Conservation (phyloP, 305 asterid species). For the Fraxinus albicans region DNA sequence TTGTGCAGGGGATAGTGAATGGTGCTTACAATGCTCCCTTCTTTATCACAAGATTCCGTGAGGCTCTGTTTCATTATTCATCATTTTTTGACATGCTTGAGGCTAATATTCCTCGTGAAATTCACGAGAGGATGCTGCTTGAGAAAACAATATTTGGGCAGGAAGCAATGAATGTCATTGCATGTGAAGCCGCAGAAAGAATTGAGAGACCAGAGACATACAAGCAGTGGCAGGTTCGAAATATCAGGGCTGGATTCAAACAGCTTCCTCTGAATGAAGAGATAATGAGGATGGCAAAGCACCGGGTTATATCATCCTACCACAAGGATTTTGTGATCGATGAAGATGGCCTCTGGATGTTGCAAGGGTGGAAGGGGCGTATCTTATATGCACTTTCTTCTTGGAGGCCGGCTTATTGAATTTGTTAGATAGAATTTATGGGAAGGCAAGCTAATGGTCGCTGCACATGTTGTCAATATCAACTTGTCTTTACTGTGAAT, state of each 20-base stretch:
- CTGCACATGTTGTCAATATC: not conserved
- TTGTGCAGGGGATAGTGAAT: conserved; percentile 60
- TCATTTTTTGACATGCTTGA: conserved; percentile 79
- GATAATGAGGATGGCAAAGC: conserved; percentile 40
- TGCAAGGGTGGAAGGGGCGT: conserved; percentile 95
- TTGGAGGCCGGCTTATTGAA: conserved; percentile 53
- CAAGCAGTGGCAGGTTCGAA: conserved; percentile 86
- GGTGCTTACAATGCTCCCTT: conserved; percentile 85
- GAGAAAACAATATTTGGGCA: conserved; percentile 63
- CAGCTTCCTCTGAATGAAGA: conserved; percentile 77
- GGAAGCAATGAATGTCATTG: conserved; percentile 84
- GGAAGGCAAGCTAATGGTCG: not conserved
- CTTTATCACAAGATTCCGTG: conserved; percentile 78
- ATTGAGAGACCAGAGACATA: conserved; percentile 94
- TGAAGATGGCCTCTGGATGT: conserved; percentile 69
- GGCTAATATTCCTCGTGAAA: conserved; percentile 63
- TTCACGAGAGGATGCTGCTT: conserved; percentile 64
- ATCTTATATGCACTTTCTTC: conserved; percentile 63
- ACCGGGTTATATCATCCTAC: conserved; percentile 44
- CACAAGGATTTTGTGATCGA: conserved; percentile 78
- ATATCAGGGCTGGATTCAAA: conserved; percentile 61
- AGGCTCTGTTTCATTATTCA: conserved; percentile 76
- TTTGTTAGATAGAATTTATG: not conserved
- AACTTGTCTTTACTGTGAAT: not conserved
- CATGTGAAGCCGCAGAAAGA: conserved; percentile 88